Percentiles rank a stretch among this genome's conserved stretches.
Evolutionary conservation across 148 eudicot species (phyloP).

Genomic region (Linanthus parryae): DNA sequence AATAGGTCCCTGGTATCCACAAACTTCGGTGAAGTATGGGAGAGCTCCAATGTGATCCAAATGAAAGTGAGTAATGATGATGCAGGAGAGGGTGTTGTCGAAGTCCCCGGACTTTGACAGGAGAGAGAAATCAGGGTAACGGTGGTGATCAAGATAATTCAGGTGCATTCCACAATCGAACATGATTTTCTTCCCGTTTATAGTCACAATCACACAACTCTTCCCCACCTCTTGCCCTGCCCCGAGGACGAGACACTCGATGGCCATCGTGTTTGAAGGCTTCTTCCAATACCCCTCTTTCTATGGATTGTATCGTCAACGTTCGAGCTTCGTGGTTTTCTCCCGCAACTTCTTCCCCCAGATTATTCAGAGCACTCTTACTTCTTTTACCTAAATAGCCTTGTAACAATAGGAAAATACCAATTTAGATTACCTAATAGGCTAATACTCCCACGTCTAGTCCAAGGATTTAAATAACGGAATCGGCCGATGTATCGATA

Average conservation of each 20-base stretch:
- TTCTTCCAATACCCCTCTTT: neutral
- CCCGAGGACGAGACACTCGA: slow-evolving; percentile 61
- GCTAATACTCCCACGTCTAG: no score
- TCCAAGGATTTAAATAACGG: no score
- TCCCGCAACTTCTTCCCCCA: no score
- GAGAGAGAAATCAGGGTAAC: slow-evolving; percentile 84
- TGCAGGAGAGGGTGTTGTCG: slow-evolving; percentile 45
- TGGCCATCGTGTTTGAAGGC: slow-evolving; percentile 22
- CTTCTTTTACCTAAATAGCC: no score
- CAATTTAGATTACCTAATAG: no score
- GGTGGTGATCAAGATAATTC: slow-evolving; percentile 60
- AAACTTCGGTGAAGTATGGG: slow-evolving; percentile 92
- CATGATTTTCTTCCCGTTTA: slow-evolving; percentile 87
- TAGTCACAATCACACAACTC: slow-evolving; percentile 77
- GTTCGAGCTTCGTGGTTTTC: no score
- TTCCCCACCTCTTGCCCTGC: slow-evolving; percentile 99
- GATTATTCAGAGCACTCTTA: no score
- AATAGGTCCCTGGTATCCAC: slow-evolving; percentile 88
- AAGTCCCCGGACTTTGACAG: slow-evolving; percentile 55
- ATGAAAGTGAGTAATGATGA: slow-evolving; percentile 87
- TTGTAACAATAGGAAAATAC: no score
- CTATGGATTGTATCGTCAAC: no score
- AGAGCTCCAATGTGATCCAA: slow-evolving; percentile 93
- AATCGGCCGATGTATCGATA: no score
- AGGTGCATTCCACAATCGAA: slow-evolving; percentile 99